Evolutionary conservation across 495 filamentous ascomycete species (phyloP), one percentile per base, ranked within the genome.

Genomic region (Bombardia bombarda): DNA sequence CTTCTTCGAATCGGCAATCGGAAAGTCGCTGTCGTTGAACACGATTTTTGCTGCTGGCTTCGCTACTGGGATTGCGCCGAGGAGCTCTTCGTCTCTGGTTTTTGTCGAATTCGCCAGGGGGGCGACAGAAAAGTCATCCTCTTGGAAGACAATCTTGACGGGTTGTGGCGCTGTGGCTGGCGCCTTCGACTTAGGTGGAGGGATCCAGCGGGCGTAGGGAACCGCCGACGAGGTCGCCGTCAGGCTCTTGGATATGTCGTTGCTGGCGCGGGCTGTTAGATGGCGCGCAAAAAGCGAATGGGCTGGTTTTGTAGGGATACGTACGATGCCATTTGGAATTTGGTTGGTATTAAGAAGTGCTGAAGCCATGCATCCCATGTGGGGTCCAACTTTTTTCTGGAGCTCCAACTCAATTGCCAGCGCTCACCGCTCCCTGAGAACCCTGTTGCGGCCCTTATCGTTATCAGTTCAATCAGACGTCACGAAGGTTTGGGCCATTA

Each of bases 121-220:
- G 0, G 47, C 36, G 1, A 43, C 21, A 1, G 54, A 40, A n/a
- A 55, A 46, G 19, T 58, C 51, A 14, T 47, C 53, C 18, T 60
- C 57, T 34, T 42, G 32, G 18, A 62, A 62, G 7, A 58, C 47
- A 14, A 60, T 56, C 26, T 51, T 48, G 21, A 46, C 42, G 5
- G 56, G 51, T 31, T 56, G 47, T n/a, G 47, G 22, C n/a, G 38
- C 24, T 19, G 16, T 7, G 26, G 34, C 9, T 22, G 23, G 13
- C 18, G 17, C 18, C 7, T 32, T 30, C 7, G 25, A 33, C 23
- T 46, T 40, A 33, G 26, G 26, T 8, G 22, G 28, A 5, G 60
- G 65, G 1, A 67, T 64, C 45, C 68, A 67, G 59, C 69, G 67
- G 3, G 66, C 60, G 44, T 58, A 40, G 34, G 52, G 46, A 54